Base-by-base conservation (phyloP, 2,329 filamentous ascomycete species). In the Ophiostoma montium region DNA sequence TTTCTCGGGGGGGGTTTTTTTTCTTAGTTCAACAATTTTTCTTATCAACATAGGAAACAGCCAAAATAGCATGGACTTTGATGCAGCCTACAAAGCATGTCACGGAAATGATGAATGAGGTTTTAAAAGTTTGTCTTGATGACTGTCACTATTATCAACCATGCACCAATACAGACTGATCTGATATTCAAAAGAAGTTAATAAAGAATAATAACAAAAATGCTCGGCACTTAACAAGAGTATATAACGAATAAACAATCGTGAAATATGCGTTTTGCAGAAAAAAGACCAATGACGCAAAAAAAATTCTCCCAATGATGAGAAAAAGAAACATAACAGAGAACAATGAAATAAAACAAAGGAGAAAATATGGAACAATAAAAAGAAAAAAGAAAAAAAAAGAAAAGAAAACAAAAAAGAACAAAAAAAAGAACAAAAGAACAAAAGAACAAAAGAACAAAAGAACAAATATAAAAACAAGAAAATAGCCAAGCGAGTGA, bases 401-500 rank as follows among this genome's bases (percentile, higher is more conserved):
- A 27, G 15, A 16, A 18, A 3, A 23, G 36, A 39, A 3, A 23
- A 38, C 15, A 6, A 12, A 23, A 23, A 23, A 15, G 11, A 41
- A 8, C 15, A n/a, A n/a, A 19, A 15, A 39, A 19, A 19, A 6
- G 11, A 41, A 8, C 4, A 15, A 41, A n/a, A 23, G 8, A n/a
- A 19, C 13, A 39, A 38, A 12, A 6, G 11, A 41, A 27, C 4
- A 27, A 41, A 27, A 27, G 13, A 30, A 21, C 27, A 23, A 18
- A 30, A 3, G 8, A 15, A 31, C 12, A 41, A 35, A n/a, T 49
- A 16, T 30, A 42, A 42, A 30, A 21, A 15, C 21, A 15, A 42
- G 39, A 21, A 42, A 11, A 42, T 42, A 42, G 39, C 39, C 39
- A 42, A 42, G 39, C 39, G 39, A 42, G 39, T 42, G 15, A 42